Percentiles rank a stretch among this genome's conserved stretches.
Evolutionary conservation across 495 filamentous ascomycete genomes (phyloP).

Genomic region (Aspergillus mulundensis): DNA sequence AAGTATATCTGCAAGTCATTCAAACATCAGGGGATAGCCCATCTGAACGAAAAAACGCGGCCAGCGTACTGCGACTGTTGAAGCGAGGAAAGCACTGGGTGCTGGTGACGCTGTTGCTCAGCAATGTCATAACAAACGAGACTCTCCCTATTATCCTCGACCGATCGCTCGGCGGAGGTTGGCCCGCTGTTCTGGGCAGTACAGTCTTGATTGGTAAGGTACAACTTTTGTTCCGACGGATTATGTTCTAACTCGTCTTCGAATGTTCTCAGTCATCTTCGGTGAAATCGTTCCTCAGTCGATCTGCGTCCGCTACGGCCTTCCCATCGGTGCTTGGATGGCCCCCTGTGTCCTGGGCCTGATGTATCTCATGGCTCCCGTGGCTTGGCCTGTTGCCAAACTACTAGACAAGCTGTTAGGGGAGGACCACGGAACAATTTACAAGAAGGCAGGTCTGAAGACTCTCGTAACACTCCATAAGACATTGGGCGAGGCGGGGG

Average conservation of each 20-base stretch:
- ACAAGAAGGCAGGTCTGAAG: conserved; percentile 92
- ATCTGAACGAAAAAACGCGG: conserved; percentile 74
- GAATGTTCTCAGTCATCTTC: conserved; percentile 71
- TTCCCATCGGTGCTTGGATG: conserved; percentile 95
- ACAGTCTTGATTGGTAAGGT: conserved; percentile 85
- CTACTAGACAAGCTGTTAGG: conserved; percentile 83
- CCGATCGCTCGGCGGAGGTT: conserved; percentile 87
- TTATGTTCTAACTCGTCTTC: conserved; percentile 18
- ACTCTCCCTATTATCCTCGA: conserved; percentile 94
- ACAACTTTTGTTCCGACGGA: neutral
- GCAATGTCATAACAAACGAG: conserved; percentile 98
- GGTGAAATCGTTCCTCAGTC: conserved; percentile 95
- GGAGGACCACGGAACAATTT: conserved; percentile 88
- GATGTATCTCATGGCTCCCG: conserved; percentile 85
- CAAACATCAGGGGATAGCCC: conserved; percentile 72
- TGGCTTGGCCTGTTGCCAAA: conserved; percentile 88
- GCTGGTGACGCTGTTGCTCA: conserved; percentile 87
- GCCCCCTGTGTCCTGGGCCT: conserved; percentile 79
- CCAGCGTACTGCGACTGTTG: conserved; percentile 72
- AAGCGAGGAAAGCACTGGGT: conserved; percentile 97
- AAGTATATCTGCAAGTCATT: conserved; percentile 95
- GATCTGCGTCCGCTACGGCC: conserved; percentile 91
- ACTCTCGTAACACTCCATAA: conserved; percentile 91
- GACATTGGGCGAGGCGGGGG: conserved; percentile 76
- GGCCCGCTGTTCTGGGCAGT: conserved; percentile 88